phyloP scores from a whole-genome alignment of 2,329 filamentous ascomycete genomes.

The Zymoseptoria passerinii region DNA sequence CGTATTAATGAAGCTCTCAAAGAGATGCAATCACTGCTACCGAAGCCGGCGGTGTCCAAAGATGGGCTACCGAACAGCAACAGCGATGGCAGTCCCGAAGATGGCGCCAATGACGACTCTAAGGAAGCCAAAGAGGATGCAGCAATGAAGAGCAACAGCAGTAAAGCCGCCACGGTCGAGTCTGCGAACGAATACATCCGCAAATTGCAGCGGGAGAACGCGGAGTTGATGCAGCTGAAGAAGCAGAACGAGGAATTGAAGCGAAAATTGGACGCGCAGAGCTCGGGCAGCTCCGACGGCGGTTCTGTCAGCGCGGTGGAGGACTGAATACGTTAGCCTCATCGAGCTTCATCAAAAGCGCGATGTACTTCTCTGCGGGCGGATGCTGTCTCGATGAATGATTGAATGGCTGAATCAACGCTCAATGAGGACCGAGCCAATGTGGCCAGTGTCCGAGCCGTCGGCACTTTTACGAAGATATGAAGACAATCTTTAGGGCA shows the following conservation, averaged over 20 bases:
- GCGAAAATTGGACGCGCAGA: slow-evolving; percentile 14
- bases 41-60: slow-evolving; percentile 34
- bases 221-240: slow-evolving; percentile 16
- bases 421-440: not conserved
- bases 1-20: slow-evolving; percentile 90
- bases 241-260: slow-evolving; percentile 27
- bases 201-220: slow-evolving; percentile 60
- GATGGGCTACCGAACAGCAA: slow-evolving; percentile 18
- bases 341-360: not conserved
- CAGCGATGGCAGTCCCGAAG: slow-evolving; percentile 37
- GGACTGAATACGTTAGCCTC: not conserved
- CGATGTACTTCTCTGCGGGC: not conserved
- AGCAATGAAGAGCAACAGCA: slow-evolving; percentile 53
- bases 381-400: not conserved
- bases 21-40: slow-evolving; percentile 82
- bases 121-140: slow-evolving; percentile 30
- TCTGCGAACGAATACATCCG: slow-evolving; percentile 94
- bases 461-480: not conserved
- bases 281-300: not conserved
- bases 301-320: slow-evolving; percentile 1
- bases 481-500: not conserved
- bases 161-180: slow-evolving; percentile 96
- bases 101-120: slow-evolving; percentile 36
- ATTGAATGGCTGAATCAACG: not conserved
- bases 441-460: not conserved